phyloP scores from a whole-genome alignment of 2,329 filamentous ascomycete genomes.

The Microcera coccophila region DNA sequence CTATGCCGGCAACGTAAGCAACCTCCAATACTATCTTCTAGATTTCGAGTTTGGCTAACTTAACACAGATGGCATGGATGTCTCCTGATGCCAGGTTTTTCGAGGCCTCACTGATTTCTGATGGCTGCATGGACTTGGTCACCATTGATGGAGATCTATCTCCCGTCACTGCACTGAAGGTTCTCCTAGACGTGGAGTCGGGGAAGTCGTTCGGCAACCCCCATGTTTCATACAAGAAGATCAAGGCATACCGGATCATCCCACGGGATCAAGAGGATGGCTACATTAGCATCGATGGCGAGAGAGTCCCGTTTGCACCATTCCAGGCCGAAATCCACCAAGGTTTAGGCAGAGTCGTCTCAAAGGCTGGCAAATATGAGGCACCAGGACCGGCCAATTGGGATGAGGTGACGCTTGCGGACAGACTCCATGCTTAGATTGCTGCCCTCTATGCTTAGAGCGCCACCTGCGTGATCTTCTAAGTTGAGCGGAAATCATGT shows the following conservation, averaged over 20 bases:
- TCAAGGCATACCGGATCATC: conserved; percentile 80
- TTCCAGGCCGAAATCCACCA: conserved; percentile 89
- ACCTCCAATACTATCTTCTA: no score
- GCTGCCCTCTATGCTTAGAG: neutral
- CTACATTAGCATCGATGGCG: conserved; percentile 92
- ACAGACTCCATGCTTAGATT: conserved; percentile 26
- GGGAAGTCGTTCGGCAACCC: conserved; percentile 76
- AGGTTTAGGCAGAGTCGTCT: conserved; percentile 79
- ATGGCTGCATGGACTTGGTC: conserved; percentile 83
- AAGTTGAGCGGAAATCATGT: neutral
- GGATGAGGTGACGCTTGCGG: conserved; percentile 39
- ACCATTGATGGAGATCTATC: conserved; percentile 73
- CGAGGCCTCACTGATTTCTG: conserved; percentile 72
- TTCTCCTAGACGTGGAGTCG: conserved; percentile 68
- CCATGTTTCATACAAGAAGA: conserved; percentile 76
- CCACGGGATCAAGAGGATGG: conserved; percentile 69
- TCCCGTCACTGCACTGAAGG: conserved; percentile 60
- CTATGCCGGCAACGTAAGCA: conserved; percentile 78
- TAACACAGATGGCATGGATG: conserved; percentile 78
- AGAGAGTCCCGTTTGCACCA: conserved; percentile 77
- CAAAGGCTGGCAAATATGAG: conserved; percentile 72
- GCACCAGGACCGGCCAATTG: conserved; percentile 51
- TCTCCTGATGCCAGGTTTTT: conserved; percentile 85
- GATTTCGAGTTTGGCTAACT: neutral
- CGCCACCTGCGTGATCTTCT: neutral